Base-by-base conservation (phyloP, 2,329 filamentous ascomycete species). In the Calonectria leucothoes region DNA sequence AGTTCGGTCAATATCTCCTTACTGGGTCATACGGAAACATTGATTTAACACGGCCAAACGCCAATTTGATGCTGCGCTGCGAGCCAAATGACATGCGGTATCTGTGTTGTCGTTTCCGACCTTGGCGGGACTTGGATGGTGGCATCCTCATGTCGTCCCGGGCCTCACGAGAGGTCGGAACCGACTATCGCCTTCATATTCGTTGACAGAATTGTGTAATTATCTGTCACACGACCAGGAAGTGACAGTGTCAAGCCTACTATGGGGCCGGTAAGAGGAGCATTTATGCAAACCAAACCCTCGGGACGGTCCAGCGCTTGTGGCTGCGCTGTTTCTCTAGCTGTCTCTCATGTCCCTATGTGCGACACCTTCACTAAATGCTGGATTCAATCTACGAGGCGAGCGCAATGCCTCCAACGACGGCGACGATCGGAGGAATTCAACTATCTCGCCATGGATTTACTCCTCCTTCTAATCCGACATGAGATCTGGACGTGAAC, bases 151-250 rank as follows among this genome's bases (percentile, higher is more conserved):
- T 27, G 17, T 35, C 45, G 31, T 33, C 17, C 29, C 31, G 31
- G 35, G 69, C 51, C 39, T 67, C 69, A 68, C 49, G 52, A 48
- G 59, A 23, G 29, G 51, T 25, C 31, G 48, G 70, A 45, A 25
- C 33, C 65, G 55, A 51, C 67, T 45, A 45, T 35, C 59, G 33
- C 52, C 66, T 33, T 37, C 14, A 39, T 61, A 61, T 61, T 39
- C 29, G 7, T 6, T 35, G 17, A 61, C 37, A 39, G 14, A 6
- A 39, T 23, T 27, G 23, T 25, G n/a, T 25, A 61, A 17, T 37
- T 27, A 23, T 39, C 20, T 57, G 76, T 77, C 66, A 71, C 73
- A 79, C 74, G 55, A 66, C 63, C 69, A 78, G 72, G 72, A 49
- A 45, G 37, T 57, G 66, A 55, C 63, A 27, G n/a, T 70, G 45